These are phyloP conservation scores for Linderina pennispora DNA, from an alignment of 192 early-diverging fungal genomes.

Conservation along the genomic window DNA sequence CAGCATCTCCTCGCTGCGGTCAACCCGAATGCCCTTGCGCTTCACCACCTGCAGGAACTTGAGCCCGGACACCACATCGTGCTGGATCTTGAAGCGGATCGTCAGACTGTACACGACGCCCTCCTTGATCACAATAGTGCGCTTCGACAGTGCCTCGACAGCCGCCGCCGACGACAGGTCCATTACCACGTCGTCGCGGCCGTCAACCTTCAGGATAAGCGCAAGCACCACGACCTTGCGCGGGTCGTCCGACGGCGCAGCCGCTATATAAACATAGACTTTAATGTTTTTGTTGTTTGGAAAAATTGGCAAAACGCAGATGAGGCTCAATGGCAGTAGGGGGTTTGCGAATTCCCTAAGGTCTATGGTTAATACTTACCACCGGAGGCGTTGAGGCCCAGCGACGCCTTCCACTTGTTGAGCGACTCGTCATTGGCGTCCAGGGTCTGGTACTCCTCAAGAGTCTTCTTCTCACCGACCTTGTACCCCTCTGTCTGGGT, in stretches of 20 bases:
- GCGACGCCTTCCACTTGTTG: constrained; percentile 92
- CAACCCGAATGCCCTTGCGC: constrained; percentile 77
- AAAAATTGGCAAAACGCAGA: constrained; percentile 13
- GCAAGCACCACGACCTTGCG: constrained; percentile 47
- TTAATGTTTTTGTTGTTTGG: not conserved
- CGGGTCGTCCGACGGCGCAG: constrained; percentile 52
- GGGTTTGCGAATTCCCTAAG: not conserved
- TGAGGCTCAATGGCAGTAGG: not conserved
- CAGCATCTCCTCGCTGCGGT: constrained; percentile 93
- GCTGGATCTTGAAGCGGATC: constrained; percentile 90
- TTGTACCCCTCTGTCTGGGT: constrained; percentile 82
- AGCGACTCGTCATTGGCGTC: constrained; percentile 93
- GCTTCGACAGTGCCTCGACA: constrained; percentile 62
- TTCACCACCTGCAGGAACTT: constrained; percentile 94
- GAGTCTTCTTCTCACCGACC: constrained; percentile 86
- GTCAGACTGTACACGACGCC: constrained; percentile 90
- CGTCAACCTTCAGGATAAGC: constrained; percentile 33
- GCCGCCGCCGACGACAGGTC: constrained; percentile 51
- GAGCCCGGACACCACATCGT: constrained; percentile 91
- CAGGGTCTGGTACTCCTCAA: constrained; percentile 75
- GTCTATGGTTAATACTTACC: too few species aligned
- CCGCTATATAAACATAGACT: constrained; percentile 11
- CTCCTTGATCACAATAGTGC: constrained; percentile 90
- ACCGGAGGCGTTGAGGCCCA: constrained; percentile 63
- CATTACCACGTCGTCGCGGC: constrained; percentile 18